These are phyloP conservation scores for Aspergillus oerlinghausenensis DNA, from an alignment of 2,329 filamentous ascomycete species.

Conservation along the genomic window DNA sequence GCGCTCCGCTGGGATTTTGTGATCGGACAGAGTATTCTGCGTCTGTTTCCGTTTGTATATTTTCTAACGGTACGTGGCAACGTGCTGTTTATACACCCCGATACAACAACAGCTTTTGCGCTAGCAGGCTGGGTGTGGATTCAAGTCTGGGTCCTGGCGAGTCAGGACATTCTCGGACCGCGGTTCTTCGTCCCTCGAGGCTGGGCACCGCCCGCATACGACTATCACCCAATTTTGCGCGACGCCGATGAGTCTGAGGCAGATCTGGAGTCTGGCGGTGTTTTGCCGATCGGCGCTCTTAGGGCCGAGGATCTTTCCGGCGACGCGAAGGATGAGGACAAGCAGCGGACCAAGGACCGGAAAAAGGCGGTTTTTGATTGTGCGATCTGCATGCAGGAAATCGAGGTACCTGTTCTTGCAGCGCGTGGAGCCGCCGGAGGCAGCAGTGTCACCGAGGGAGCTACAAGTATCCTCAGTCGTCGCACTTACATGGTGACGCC, in stretches of 20 bases:
- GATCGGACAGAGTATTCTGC: constrained; percentile 72
- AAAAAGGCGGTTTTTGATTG: constrained; percentile 73
- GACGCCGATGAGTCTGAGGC: constrained; percentile 54
- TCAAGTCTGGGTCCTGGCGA: constrained; percentile 72
- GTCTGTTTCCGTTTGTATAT: constrained; percentile 76
- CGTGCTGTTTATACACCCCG: constrained; percentile 70
- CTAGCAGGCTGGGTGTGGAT: constrained; percentile 79
- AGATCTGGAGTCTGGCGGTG: constrained; percentile 69
- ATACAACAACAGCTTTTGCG: constrained; percentile 59
- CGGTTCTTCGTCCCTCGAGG: constrained; percentile 74
- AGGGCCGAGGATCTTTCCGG: constrained; percentile 42
- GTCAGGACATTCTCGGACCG: constrained; percentile 80
- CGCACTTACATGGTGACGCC: constrained; percentile 95
- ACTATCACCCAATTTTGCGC: constrained; percentile 87
- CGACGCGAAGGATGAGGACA: constrained; percentile 40
- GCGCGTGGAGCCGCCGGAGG: constrained; percentile 48
- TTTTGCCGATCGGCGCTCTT: constrained; percentile 70
- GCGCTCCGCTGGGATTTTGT: constrained; percentile 91
- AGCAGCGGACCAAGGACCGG: constrained; percentile 39
- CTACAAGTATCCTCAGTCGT: constrained; percentile 66
- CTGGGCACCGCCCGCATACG: constrained; percentile 66
- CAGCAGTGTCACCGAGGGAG: constrained; percentile 39
- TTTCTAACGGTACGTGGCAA: constrained; percentile 77
- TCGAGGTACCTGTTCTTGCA: constrained; percentile 77
- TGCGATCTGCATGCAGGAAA: constrained; percentile 86